Conservation (phyloP, 2,329 filamentous ascomycete genomes). For the Trichoderma oligosporum region DNA sequence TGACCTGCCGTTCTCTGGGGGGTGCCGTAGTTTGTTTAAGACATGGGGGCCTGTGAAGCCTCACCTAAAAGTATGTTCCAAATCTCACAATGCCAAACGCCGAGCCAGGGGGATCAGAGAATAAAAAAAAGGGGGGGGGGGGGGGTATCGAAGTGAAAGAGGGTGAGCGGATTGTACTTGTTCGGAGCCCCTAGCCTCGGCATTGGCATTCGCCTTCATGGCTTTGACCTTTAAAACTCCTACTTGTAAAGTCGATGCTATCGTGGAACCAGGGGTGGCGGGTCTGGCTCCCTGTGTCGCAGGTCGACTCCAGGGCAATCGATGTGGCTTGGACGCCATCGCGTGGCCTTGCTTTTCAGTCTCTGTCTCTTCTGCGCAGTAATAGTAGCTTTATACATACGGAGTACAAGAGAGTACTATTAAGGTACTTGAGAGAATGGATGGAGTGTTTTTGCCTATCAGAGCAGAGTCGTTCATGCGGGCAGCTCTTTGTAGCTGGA, state of each 20-base stretch:
- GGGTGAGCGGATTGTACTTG: neutral
- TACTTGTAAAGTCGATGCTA: conserved; percentile 11
- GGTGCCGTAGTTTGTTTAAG: conserved; percentile 17
- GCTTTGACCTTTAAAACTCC: neutral
- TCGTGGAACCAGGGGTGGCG: conserved; percentile 19
- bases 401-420: no score
- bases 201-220: conserved; percentile 2
- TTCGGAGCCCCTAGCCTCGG: neutral
- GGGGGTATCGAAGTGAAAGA: conserved; percentile 1
- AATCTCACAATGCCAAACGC: conserved; percentile 8
- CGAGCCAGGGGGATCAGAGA: conserved; percentile 11
- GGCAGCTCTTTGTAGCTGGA: neutral
- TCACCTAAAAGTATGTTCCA: conserved; percentile 18
- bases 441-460: conserved; percentile 3
- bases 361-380: no score
- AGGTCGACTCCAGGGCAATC: conserved; percentile 8
- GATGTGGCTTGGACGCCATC: conserved; percentile 20
- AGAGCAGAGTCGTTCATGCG: neutral
- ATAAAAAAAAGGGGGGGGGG: no score
- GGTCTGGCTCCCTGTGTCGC: conserved; percentile 18
- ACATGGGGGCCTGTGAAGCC: conserved; percentile 16
- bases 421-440: no score
- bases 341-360: conserved; percentile 2
- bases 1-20: conserved; percentile 17
- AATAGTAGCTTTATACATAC: no score